A percentile compares a stretch with the other conserved stretches of the same genome.
Evolutionary conservation across 352 stramenopile species (phyloP).

Genomic region (Phytophthora multivora): DNA sequence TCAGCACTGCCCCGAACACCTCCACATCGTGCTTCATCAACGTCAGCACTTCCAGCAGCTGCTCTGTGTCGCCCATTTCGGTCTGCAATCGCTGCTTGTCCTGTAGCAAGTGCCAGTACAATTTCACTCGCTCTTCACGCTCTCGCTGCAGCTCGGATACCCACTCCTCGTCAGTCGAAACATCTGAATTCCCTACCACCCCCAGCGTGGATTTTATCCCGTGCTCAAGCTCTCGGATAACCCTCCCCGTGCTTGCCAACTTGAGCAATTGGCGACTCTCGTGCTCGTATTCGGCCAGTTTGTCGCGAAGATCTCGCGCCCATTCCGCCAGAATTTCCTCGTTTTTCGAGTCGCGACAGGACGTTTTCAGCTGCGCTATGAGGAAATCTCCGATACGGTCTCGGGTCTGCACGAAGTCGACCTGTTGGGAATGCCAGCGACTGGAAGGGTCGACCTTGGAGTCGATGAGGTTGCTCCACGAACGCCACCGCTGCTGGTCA

Average conservation of each 20-base stretch:
- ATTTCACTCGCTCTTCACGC: not conserved
- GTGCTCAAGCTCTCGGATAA: conserved; percentile 8
- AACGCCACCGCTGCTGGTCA: not conserved
- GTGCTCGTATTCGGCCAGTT: conserved; percentile 20
- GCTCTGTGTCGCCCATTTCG: conserved; percentile 10
- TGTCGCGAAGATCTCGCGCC: not conserved
- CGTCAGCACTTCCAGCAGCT: conserved; percentile 25
- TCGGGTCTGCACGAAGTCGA: not conserved
- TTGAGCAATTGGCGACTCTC: conserved; percentile 21
- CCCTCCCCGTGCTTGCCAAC: conserved; percentile 19
- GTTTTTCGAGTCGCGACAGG: too few species aligned
- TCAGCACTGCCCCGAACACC: not conserved
- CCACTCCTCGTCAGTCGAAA: not conserved
- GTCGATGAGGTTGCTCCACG: not conserved
- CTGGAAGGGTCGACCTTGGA: not conserved
- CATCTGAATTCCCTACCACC: not conserved
- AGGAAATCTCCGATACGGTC: conserved; percentile 4
- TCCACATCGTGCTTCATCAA: conserved; percentile 24
- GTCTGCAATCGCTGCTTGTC: not conserved
- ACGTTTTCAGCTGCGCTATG: not conserved
- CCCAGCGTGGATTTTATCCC: not conserved
- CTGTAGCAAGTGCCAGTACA: conserved; percentile 3
- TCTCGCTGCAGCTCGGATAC: not conserved
- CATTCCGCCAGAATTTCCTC: not conserved
- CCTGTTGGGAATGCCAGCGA: conserved; percentile 1